Percentiles rank a stretch among this genome's conserved stretches.
Conservation (phyloP, 129 eudicot genomes). For the Artemisia tridentata region DNA sequence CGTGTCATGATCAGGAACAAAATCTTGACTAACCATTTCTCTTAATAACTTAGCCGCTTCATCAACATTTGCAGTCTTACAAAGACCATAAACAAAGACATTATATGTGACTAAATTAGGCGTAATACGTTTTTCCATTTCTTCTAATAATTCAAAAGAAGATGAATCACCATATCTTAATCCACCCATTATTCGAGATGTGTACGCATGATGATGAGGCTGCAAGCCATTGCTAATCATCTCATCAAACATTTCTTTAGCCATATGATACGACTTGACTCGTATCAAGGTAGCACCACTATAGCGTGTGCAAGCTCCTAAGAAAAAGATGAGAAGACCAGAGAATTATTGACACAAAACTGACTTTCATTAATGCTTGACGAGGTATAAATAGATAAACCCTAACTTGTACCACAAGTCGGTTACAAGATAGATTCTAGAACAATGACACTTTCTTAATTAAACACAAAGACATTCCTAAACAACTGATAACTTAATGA, state of each 20-base stretch:
- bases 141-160: conserved; percentile 43
- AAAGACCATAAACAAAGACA: conserved; percentile 49
- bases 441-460: no score
- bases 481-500: no score
- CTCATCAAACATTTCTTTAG: conserved; percentile 49
- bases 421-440: no score
- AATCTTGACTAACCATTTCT: conserved; percentile 43
- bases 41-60: conserved; percentile 44
- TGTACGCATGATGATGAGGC: conserved; percentile 56
- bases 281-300: no score
- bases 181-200: conserved; percentile 53
- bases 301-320: no score
- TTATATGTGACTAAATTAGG: conserved; percentile 52
- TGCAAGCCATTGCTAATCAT: conserved; percentile 53
- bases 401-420: no score
- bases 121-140: conserved; percentile 48
- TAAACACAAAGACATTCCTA: no score
- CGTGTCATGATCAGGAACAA: conserved; percentile 59
- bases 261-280: no score
- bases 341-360: no score
- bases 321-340: no score
- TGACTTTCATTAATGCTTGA: no score
- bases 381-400: no score
- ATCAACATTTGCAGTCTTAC: conserved; percentile 48
- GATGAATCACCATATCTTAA: conserved; percentile 40